Base-by-base conservation (phyloP, 768 basidiomycete species). In the Macrocybe gigantea region DNA sequence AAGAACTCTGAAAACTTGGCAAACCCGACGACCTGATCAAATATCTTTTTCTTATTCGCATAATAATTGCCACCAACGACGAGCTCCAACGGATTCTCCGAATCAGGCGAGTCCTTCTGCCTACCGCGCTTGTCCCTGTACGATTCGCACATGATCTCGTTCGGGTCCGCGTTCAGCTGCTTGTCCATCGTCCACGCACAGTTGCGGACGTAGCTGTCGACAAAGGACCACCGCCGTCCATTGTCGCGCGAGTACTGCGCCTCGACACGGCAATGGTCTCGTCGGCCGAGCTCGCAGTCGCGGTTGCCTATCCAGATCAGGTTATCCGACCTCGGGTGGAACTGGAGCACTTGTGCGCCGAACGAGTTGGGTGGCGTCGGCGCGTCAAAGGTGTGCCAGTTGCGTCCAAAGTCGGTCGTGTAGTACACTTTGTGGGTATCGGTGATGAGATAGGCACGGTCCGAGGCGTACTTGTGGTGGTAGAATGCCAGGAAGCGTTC, bases 1-100 rank as follows among this genome's bases (percentile, higher is more conserved):
- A 98, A 74, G 63, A 88, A 99, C 69, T 99, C 92, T 0, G 91
- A 91, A 65, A 99, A 99, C 68, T 93, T 94, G 0, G 96, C 85
- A 69, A 94, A 97, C 6, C 96, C 96, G 54, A 93, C 92, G 46
- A 99, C 84, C 38, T 82, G 73, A 40, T 90, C 80, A 58, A 98
- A 99, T 14, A 96, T 63, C 61, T 79, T 87, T 52, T 70, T 81
- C 72, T 82, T 86, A 52, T 75, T 80, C 41, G 53, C 53, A 61
- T 82, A 97, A 69, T 80, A 97, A 47, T 82, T 72, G 8, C 72
- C 63, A 0, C 96, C 95, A 9, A 80, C 78, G 22, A 94, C 75
- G 38, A 98, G 72, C 62, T 94, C 78, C 45, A 97, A 59, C 11
- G 88, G 81, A 58, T 89, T 90, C 31, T 66, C 64, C 9, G 38